Base-by-base conservation (phyloP, 768 basidiomycete genomes). In the Pleurotus eryngii region DNA sequence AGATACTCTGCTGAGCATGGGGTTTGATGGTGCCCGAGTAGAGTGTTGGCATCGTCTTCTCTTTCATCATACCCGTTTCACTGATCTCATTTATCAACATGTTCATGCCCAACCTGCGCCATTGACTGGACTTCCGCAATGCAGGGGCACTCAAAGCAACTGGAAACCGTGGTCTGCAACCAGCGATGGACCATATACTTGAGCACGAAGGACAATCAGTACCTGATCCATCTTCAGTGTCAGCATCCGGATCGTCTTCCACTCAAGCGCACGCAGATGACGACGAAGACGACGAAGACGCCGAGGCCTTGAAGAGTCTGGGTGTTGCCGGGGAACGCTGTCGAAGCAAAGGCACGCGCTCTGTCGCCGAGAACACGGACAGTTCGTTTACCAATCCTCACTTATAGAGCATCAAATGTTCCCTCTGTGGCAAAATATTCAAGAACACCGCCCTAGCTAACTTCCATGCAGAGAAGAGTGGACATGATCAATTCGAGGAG, bases 401-500 rank as follows among this genome's bases (percentile, higher is more conserved):
- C 17, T 54, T 24, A 17, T 42, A 91, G 89, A 92, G 88, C 67
- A 90, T 94, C 74, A 90, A 86, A 72, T 94, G 92, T 67, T 80
- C 84, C 5, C 70, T 89, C 64, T 96, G 95, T 69, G 84, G 87
- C 59, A 97, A 97, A 74, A 77, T 84, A 20, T 97, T 97, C 78
- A 77, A 73, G 65, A 94, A 92, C 63, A 88, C 90, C 0, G 91
- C 90, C 2, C 76, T 96, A 14, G 95, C 92, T 12, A 91, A 92
- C 62, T 96, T 85, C 70, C 95, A 97, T 65, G 95, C 94, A 0
- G 93, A 95, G 71, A 94, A 94, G 76, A 91, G 86, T 62, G 96
- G 96, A 0, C 96, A 99, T 68, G 87, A 93, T 70, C 87, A 95
- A 62, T 98, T 98, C 61, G 95, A 97, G 68, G 96, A 98, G 67